Percentiles rank a stretch among this genome's conserved stretches.
Conservation (phyloP, 2,329 filamentous ascomycete species). For the Didymosphaeria variabile region DNA sequence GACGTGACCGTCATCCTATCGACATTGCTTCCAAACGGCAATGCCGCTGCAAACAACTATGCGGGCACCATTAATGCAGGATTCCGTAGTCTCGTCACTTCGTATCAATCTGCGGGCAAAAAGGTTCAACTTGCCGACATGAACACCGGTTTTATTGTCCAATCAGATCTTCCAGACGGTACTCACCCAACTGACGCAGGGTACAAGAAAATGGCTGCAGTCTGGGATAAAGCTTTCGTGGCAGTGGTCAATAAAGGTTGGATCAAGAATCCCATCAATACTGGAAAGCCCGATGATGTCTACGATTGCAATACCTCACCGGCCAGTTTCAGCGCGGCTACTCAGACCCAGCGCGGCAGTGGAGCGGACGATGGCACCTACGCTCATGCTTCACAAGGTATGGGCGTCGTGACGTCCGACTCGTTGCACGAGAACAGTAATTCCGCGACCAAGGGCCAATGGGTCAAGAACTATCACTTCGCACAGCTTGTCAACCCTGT, state of each 20-base stretch:
- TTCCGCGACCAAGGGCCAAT: conserved; percentile 3
- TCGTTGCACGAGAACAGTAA: conserved; percentile 6
- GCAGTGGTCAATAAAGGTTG: conserved; percentile 2
- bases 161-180: conserved; percentile 9
- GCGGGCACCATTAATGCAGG: conserved; percentile 17
- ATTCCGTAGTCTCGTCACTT: conserved; percentile 16
- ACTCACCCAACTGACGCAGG: conserved; percentile 3
- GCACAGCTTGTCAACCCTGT: conserved; percentile 18
- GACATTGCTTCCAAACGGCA: conserved; percentile 18
- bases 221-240: conserved; percentile 7
- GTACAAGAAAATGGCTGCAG: conserved; percentile 14
- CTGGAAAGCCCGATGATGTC: conserved; percentile 1
- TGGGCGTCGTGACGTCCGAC: conserved; percentile 4
- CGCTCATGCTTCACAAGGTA: conserved; percentile 8
- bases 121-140: conserved; percentile 25
- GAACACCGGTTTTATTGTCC: conserved; percentile 19
- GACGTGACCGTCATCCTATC: conserved; percentile 24
- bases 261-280: conserved; percentile 10
- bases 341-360: conserved; percentile 7
- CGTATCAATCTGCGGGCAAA: conserved; percentile 13
- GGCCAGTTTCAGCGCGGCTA: conserved; percentile 4
- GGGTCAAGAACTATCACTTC: conserved; percentile 21
- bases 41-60: conserved; percentile 11
- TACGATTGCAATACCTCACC: conserved; percentile 7
- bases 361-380: conserved; percentile 12